Base-by-base conservation (phyloP, 2,329 filamentous ascomycete species). In the Colletotrichum coccodes region DNA sequence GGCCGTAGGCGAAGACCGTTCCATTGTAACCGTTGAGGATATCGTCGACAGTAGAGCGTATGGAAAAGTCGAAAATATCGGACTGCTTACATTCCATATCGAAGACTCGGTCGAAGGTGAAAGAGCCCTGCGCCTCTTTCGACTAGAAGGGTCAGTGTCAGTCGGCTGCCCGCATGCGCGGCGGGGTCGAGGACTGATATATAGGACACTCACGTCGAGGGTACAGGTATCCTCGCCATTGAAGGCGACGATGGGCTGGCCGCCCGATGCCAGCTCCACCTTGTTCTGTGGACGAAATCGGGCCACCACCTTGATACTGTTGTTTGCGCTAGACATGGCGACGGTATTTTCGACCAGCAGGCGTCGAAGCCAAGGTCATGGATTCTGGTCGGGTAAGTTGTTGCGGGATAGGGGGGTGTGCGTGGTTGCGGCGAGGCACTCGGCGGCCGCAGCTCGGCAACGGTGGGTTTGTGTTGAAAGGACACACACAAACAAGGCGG, bases 1-100 rank as follows among this genome's bases (percentile, higher is more conserved):
- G 96, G 73, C 96, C 96, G 80, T 99, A 99, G 71, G 96, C 96
- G 76, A 99, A 98, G 74, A 99, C 95, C 16, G 95, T 98, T 78
- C 95, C 96, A 84, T 99, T 99, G 89, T 99, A 99, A 73, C 96
- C 96, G 82, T 98, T 97, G 73, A 99, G 88, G 74, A 99, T 98
- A 80, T 98, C 96, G 84, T 98, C 95, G 74, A 99, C 96, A 23
- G 96, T 98, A 30, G 94, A 90, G 72, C 93, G 91, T 81, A 99
- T 98, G 47, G 96, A 98, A 84, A 96, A 99, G 82, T 98, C 94
- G 84, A 99, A 99, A 76, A 99, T 94, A 82, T 98, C 95, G 77
- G 89, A 86, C 83, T 99, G 96, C 76, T 90, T 90, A 77, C 94
- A 96, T 81, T 88, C 86, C 93, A 97, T 98, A 79, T 94, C 94